phyloP scores from a whole-genome alignment of 78 protist genomes.

The Pigoraptor vietnamica region DNA sequence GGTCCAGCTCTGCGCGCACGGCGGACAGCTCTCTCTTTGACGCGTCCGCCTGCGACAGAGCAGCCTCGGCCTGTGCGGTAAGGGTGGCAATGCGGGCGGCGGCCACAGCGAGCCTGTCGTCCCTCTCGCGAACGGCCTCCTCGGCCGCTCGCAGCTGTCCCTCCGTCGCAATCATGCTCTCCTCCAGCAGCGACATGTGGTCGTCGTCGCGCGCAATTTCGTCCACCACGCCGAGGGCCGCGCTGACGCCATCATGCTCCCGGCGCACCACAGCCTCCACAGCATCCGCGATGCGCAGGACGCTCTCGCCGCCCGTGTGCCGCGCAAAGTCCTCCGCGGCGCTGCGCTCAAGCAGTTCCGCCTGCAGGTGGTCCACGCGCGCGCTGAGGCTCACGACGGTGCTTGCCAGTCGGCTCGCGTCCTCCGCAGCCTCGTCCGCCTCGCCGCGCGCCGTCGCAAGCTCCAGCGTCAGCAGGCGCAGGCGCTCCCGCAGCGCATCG shows the following conservation, averaged over 20 bases:
- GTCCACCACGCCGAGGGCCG: not conserved
- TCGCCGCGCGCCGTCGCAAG: not conserved
- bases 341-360: not conserved
- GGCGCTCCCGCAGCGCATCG: not conserved
- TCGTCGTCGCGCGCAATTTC: not conserved
- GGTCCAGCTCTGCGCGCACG: too few species aligned
- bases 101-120: too few species aligned
- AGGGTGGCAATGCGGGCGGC: too few species aligned
- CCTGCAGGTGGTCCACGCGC: not conserved
- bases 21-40: too few species aligned
- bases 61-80: too few species aligned
- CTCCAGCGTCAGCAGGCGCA: not conserved
- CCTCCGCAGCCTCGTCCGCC: not conserved
- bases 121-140: too few species aligned
- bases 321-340: not conserved
- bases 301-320: not conserved
- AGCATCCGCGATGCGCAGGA: not conserved
- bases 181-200: not conserved
- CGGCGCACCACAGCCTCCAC: not conserved
- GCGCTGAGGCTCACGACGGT: not conserved
- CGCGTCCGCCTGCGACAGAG: too few species aligned
- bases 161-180: too few species aligned
- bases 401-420: not conserved
- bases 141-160: too few species aligned
- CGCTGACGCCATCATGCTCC: not conserved